Evolutionary conservation across 768 basidiomycete genomes (phyloP).

Genomic region (Pleurotus tuoliensis): DNA sequence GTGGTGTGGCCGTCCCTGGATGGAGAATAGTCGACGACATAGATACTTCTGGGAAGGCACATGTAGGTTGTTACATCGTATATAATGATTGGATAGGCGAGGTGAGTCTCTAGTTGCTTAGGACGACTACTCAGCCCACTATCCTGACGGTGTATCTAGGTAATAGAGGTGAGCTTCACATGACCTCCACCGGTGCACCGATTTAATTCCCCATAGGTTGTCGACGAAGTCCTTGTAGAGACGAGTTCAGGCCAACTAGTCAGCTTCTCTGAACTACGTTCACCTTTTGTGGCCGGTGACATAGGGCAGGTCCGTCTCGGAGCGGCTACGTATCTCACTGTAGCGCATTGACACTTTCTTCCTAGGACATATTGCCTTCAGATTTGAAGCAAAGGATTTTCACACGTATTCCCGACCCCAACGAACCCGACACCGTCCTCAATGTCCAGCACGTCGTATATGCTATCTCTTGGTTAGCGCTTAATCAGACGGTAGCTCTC

Average conservation of each 20-base stretch:
- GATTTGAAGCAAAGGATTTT: background rate
- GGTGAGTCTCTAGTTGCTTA: conserved; percentile 37
- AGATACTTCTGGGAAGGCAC: conserved; percentile 53
- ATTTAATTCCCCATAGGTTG: conserved; percentile 47
- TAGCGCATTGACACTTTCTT: conserved; percentile 6
- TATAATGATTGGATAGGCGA: conserved; percentile 89
- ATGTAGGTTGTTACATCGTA: conserved; percentile 78
- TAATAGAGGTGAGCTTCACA: conserved; percentile 62
- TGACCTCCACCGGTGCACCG: conserved; percentile 11
- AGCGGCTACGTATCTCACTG: background rate
- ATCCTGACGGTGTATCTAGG: conserved; percentile 32
- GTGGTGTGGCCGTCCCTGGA: conserved; percentile 48
- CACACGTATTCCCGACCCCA: conserved; percentile 21
- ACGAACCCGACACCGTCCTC: conserved; percentile 59
- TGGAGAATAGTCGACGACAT: conserved; percentile 64
- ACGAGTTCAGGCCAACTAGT: conserved; percentile 62
- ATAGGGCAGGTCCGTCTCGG: conserved; percentile 55
- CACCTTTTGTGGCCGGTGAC: conserved; percentile 72
- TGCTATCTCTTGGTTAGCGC: conserved; percentile 81
- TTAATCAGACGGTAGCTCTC: conserved; percentile 70
- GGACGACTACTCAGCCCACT: background rate
- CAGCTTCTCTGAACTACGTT: conserved; percentile 73
- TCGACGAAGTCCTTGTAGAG: conserved; percentile 78
- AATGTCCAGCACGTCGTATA: conserved; percentile 73
- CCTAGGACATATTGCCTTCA: background rate